Percentiles rank a stretch among this genome's conserved stretches.
Evolutionary conservation across 2,329 filamentous ascomycete species (phyloP).

Genomic region (Penicillium corylophilum): DNA sequence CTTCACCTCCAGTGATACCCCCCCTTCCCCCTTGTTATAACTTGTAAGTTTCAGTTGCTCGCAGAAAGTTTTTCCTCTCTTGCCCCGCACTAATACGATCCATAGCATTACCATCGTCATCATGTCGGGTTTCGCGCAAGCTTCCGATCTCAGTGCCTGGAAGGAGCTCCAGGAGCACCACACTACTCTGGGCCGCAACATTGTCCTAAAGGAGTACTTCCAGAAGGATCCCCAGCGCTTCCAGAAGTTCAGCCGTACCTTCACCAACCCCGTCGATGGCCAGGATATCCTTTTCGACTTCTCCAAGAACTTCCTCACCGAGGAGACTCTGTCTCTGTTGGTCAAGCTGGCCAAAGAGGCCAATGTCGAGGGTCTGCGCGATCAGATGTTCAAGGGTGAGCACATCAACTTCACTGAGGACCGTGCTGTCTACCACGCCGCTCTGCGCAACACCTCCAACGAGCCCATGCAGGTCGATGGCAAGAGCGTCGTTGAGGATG

Average conservation of each 20-base stretch:
- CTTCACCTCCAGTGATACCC: conserved; percentile 13
- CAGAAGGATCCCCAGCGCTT: conserved; percentile 84
- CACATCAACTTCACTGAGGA: conserved; percentile 99
- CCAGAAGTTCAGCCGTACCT: conserved; percentile 83
- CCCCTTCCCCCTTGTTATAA: conserved; percentile 4
- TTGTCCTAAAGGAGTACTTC: conserved; percentile 92
- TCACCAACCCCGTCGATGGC: conserved; percentile 73
- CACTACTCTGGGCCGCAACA: conserved; percentile 78
- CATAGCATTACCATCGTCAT: conserved; percentile 20
- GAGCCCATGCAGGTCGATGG: conserved; percentile 82
- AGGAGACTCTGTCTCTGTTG: conserved; percentile 84
- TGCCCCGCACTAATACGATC: conserved; percentile 31
- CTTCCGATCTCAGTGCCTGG: conserved; percentile 84
- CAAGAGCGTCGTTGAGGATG: conserved; percentile 88
- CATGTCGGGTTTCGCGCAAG: conserved; percentile 59
- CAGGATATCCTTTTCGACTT: conserved; percentile 96
- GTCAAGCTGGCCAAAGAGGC: conserved; percentile 90
- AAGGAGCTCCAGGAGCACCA: conserved; percentile 88
- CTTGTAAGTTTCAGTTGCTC: conserved; percentile 2
- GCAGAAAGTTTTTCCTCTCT: background rate
- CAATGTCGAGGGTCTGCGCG: conserved; percentile 85
- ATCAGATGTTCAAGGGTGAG: conserved; percentile 95
- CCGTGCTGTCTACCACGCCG: conserved; percentile 92
- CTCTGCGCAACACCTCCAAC: conserved; percentile 84
- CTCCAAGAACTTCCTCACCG: conserved; percentile 96